These are phyloP conservation scores for Leucogyrophana mollusca DNA, from an alignment of 768 basidiomycete species.

Conservation along the genomic window DNA sequence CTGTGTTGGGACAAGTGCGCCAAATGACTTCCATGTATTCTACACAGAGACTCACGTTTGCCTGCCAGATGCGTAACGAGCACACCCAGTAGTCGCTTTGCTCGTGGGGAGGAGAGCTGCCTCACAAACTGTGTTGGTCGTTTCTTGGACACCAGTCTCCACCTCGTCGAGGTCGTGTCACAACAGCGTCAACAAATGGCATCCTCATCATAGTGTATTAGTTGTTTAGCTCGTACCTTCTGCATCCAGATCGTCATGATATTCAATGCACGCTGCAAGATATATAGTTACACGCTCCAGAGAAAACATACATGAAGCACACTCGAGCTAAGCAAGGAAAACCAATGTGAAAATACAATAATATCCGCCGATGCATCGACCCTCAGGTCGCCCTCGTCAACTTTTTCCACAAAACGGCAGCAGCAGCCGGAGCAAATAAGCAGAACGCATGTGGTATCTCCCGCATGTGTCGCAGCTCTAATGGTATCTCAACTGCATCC, in stretches of 20 bases:
- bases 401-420: slow-evolving; percentile 48
- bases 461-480: slow-evolving; percentile 49
- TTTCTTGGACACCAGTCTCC: slow-evolving; percentile 85
- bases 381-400: slow-evolving; percentile 16
- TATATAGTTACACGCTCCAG: slow-evolving; percentile 1
- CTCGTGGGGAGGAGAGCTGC: slow-evolving; percentile 77
- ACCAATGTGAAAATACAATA: slow-evolving; percentile 13
- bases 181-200: slow-evolving; percentile 49
- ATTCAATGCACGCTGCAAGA: background rate
- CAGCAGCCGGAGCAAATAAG: slow-evolving; percentile 61
- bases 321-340: slow-evolving; percentile 5
- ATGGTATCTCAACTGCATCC: slow-evolving; percentile 51
- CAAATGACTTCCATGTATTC: background rate
- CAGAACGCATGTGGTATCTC: slow-evolving; percentile 70
- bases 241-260: background rate
- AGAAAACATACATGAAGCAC: slow-evolving; percentile 4
- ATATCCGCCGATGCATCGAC: no score
- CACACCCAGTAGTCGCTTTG: slow-evolving; percentile 75
- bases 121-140: slow-evolving; percentile 88
- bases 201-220: no score
- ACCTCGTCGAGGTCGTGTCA: slow-evolving; percentile 69
- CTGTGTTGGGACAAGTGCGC: slow-evolving; percentile 93
- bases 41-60: slow-evolving; percentile 11
- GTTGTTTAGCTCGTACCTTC: no score
- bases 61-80: slow-evolving; percentile 72